These are phyloP conservation scores for Vanrija sp. DNA, from an alignment of 1,284 basidiomycete genomes.

Conservation along the genomic window DNA sequence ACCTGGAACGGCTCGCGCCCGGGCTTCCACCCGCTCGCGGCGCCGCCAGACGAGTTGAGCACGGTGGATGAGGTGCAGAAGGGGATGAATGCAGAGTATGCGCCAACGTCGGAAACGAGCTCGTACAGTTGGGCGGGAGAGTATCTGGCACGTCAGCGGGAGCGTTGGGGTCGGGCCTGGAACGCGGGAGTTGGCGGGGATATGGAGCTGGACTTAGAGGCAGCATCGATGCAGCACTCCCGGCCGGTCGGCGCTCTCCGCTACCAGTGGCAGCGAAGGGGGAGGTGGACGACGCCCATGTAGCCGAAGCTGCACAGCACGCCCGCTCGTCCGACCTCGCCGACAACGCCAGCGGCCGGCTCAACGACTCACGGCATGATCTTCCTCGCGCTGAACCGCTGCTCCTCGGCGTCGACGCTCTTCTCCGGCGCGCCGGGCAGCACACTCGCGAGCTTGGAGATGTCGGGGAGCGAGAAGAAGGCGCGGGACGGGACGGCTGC, in stretches of 20 bases:
- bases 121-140: conserved; percentile 72
- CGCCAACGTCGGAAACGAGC: conserved; percentile 79
- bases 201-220: too few species aligned
- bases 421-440: conserved; percentile 9
- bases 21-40: conserved; percentile 27
- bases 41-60: conserved; percentile 45
- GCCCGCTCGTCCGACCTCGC: too few species aligned
- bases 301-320: too few species aligned
- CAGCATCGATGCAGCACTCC: too few species aligned
- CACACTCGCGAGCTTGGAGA: conserved; percentile 38
- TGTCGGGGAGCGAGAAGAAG: conserved; percentile 48
- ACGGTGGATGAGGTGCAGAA: conserved; percentile 79
- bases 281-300: too few species aligned
- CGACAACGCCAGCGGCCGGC: neutral
- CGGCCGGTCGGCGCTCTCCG: too few species aligned
- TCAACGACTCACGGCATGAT: conserved; percentile 67
- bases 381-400: conserved; percentile 58
- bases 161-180: too few species aligned
- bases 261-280: too few species aligned
- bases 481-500: conserved; percentile 9
- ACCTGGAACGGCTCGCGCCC: conserved; percentile 55
- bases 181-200: too few species aligned
- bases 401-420: conserved; percentile 29
- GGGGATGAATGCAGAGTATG: conserved; percentile 82
- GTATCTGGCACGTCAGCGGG: conserved; percentile 52